A percentile compares a stretch with the other conserved stretches of the same genome.
These are phyloP conservation scores for Asterochloris erici DNA, from an alignment of 139 green algal species.

Conservation along the genomic window DNA sequence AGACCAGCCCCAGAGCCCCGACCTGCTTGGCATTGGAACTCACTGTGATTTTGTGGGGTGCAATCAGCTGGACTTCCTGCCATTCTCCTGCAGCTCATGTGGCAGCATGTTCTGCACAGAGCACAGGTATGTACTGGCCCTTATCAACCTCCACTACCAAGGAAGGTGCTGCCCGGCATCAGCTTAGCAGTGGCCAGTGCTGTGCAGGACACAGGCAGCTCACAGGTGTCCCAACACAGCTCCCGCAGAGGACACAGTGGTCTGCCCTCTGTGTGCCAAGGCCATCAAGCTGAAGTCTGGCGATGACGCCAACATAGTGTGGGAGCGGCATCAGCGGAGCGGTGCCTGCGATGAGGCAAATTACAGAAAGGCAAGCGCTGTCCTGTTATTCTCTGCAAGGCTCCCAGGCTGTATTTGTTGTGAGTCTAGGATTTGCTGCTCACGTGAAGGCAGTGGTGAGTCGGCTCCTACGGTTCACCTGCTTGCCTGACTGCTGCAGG, in stretches of 20 bases:
- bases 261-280: conserved; percentile 74
- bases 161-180: conserved; percentile 17
- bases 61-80: conserved; percentile 72
- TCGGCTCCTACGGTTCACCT: too few species aligned
- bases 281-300: conserved; percentile 23
- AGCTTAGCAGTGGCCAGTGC: neutral
- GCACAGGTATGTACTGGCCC: conserved; percentile 37
- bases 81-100: conserved; percentile 67
- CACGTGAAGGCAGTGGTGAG: too few species aligned
- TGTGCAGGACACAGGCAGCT: too few species aligned
- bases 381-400: too few species aligned
- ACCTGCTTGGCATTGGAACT: conserved; percentile 46
- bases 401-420: too few species aligned
- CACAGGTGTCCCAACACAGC: too few species aligned
- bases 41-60: conserved; percentile 56
- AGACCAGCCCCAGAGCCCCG: neutral
- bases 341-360: conserved; percentile 65
- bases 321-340: conserved; percentile 24
- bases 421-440: too few species aligned
- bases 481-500: neutral
- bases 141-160: conserved; percentile 51
- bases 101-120: conserved; percentile 57
- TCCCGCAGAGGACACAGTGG: conserved; percentile 35
- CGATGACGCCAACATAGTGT: conserved; percentile 17
- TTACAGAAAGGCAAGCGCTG: conserved; percentile 35